phyloP scores from a whole-genome alignment of 2,329 filamentous ascomycete species.

The Tolypocladium cylindrosporum region DNA sequence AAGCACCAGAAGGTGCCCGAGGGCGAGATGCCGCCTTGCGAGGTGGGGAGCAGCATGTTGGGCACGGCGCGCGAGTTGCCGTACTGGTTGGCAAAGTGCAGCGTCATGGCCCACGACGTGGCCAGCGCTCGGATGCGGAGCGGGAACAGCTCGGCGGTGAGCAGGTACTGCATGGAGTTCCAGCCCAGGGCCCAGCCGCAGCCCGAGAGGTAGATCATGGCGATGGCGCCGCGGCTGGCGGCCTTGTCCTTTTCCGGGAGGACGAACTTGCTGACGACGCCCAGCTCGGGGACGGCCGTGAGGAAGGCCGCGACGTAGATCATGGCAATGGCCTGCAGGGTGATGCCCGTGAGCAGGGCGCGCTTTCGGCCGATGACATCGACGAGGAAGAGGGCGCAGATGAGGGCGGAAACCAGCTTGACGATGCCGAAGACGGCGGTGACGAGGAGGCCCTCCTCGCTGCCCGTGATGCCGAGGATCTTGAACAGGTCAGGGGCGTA shows the following conservation, averaged over 20 bases:
- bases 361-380: constrained; percentile 70
- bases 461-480: constrained; percentile 59
- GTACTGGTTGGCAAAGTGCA: constrained; percentile 73
- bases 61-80: constrained; percentile 67
- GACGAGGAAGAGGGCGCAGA: constrained; percentile 69
- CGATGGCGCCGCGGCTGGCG: constrained; percentile 57
- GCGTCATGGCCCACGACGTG: constrained; percentile 63
- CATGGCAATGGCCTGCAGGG: constrained; percentile 50
- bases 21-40: constrained; percentile 37
- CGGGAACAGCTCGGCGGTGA: constrained; percentile 70
- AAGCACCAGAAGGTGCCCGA: constrained; percentile 74
- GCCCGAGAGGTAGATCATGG: constrained; percentile 63
- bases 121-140: constrained; percentile 62
- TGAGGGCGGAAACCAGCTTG: constrained; percentile 56
- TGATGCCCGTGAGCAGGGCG: constrained; percentile 49
- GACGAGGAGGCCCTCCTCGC: constrained; percentile 59
- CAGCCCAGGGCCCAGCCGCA: constrained; percentile 62
- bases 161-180: constrained; percentile 71
- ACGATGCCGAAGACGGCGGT: constrained; percentile 69
- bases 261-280: constrained; percentile 34
- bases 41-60: constrained; percentile 52
- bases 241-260: constrained; percentile 38
- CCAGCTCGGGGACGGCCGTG: constrained; percentile 49
- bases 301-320: constrained; percentile 53
- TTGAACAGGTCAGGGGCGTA: constrained; percentile 67